Conservation (phyloP, 129 eudicot species). For the Tanacetum coccineum region DNA sequence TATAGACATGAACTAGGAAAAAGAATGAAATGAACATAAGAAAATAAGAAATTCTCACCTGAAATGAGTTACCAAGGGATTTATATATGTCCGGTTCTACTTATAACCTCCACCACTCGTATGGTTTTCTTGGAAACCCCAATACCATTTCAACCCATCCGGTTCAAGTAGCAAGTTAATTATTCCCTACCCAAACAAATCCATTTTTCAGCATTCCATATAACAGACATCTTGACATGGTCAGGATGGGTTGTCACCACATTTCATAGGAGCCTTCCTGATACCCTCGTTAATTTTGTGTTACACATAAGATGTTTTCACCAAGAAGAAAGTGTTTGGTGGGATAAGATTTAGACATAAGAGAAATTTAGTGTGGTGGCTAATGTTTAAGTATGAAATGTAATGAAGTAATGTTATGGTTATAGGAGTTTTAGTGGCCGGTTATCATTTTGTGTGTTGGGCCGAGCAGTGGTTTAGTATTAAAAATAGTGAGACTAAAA, state of each 20-base stretch:
- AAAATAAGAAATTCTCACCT: constrained; percentile 43
- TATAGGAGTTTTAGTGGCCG: too few relatives aligned
- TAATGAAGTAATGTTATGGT: too few relatives aligned
- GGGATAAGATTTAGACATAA: too few relatives aligned
- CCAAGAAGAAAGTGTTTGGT: too few relatives aligned
- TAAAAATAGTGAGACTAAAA: too few relatives aligned
- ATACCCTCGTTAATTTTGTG: constrained; percentile 63
- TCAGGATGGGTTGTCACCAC: constrained; percentile 46
- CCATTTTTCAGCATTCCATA: constrained; percentile 76
- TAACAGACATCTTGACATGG: constrained; percentile 49
- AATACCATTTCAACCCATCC: constrained; percentile 77
- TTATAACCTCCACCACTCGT: constrained; percentile 90
- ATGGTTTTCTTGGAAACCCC: constrained; percentile 87
- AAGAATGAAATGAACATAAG: too few relatives aligned
- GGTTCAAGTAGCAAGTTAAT: constrained; percentile 85
- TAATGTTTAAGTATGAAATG: too few relatives aligned
- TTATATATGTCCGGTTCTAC: constrained; percentile 82
- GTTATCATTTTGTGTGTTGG: too few relatives aligned
- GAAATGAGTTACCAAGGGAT: constrained; percentile 89
- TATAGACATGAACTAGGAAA: neutral
- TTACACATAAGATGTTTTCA: constrained; percentile 68
- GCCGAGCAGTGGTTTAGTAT: too few relatives aligned
- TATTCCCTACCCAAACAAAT: constrained; percentile 88
- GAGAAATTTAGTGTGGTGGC: too few relatives aligned
- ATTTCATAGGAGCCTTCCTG: constrained; percentile 57